Evolutionary conservation across 192 early-diverging fungal species (phyloP), one percentile per base, ranked within the genome.

Genomic region (Irineochytrium annulatum): DNA sequence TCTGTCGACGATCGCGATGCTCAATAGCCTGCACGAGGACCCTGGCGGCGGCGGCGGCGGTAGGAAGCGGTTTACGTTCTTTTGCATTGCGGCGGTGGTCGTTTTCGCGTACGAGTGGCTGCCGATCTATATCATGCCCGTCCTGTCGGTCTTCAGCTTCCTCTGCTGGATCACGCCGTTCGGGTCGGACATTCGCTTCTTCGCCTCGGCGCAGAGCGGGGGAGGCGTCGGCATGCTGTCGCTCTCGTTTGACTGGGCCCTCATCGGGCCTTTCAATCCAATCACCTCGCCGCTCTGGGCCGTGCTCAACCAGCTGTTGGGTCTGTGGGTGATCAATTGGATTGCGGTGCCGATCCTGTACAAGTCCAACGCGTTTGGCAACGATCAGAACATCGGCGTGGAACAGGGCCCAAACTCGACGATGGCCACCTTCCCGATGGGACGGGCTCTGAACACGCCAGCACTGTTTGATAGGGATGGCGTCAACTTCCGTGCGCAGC

Each of bases 1-100:
- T 51, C 77, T 97, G 31, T 73, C 88, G 43, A 81, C 82, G 43
- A 84, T 90, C 29, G 84, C 89, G 11, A 69, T 93, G 24, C 90
- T 91, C 70, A 81, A 83, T 17, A 84, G 88, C 1, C 79, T 93
- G 44, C 89, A 94, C 65, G 81, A 87, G 43, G 24, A 55, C 22
- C 34, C 54, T 19, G 20, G 8, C 11, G 11, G 6, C 16, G 32
- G 20, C 8, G 17, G 20, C 35, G 33, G 3, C 17, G 34, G 46
- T 34, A 80, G 82, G 41, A 52, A 22, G 1, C 52, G 73, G 24
- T 49, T 46, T 24, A 60, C 26, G 16, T 67, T 65, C 43, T 72
- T 76, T 35, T 72, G 57, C 52, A 56, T 72, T 43, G 57, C 32
- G 1, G 54, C 39, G 16, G 30, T 49, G 2, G 48, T 62, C 46